Evolutionary conservation across 257 asterid species (phyloP).

Genomic region (Plantago ovata): DNA sequence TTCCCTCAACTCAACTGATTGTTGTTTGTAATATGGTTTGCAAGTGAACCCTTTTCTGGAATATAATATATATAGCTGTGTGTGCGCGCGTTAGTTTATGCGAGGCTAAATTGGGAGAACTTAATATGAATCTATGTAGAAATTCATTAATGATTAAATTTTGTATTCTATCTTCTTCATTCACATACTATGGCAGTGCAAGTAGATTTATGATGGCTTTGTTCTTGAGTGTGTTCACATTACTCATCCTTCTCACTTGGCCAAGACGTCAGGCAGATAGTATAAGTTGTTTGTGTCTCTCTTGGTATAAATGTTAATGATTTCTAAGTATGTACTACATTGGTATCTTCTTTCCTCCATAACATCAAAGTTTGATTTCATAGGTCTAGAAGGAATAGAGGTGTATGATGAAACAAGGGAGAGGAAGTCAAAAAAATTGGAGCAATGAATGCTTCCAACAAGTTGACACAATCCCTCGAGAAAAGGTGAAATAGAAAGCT

Average conservation of each 20-base stretch:
- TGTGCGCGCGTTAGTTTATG: too few relatives aligned
- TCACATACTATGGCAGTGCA: slow-evolving; percentile 13
- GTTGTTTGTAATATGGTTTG: too few relatives aligned
- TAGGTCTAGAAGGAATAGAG: slow-evolving; percentile 53
- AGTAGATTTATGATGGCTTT: slow-evolving; percentile 6
- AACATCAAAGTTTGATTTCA: slow-evolving; percentile 15
- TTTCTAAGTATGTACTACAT: neutral
- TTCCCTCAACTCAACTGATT: too few relatives aligned
- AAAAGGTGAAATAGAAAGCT: slow-evolving; percentile 88
- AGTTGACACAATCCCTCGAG: slow-evolving; percentile 81
- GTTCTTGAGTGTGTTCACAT: neutral
- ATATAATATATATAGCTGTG: too few relatives aligned
- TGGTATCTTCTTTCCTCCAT: neutral
- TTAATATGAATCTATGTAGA: too few relatives aligned
- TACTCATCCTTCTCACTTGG: slow-evolving; percentile 27
- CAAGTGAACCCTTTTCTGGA: too few relatives aligned
- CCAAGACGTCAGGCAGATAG: slow-evolving; percentile 49
- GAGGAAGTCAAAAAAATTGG: slow-evolving; percentile 84
- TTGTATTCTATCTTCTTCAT: too few relatives aligned
- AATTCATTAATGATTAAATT: too few relatives aligned
- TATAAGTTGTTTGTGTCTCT: slow-evolving; percentile 11
- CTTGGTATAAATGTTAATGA: neutral
- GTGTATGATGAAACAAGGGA: slow-evolving; percentile 64
- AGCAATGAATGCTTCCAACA: slow-evolving; percentile 87
- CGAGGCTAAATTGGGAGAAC: too few relatives aligned